Base-by-base conservation (phyloP, 2,329 filamentous ascomycete genomes). In the Cladobotryum mycophilum region DNA sequence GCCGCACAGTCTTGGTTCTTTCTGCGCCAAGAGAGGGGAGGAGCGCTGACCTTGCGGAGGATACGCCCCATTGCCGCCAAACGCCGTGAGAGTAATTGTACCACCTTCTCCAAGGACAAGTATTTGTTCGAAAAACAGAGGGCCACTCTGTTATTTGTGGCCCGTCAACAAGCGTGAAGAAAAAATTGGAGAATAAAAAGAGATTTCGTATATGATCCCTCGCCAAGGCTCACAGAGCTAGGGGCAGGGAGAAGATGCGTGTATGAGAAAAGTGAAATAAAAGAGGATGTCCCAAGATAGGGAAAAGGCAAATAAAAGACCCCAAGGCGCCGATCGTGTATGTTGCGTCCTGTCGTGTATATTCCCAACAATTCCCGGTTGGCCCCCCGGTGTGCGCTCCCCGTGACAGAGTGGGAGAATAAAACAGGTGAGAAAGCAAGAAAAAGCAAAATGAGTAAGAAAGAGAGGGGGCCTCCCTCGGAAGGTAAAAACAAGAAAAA, bases 301-400 rank as follows among this genome's bases (percentile, higher is more conserved):
- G 20, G 20, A 5, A 5, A 5, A 5, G 15, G 18, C 41, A 41
- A 47, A 40, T 12, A 8, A 48, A 40, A 17, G 25, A 13, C 18
- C 30, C 45, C 45, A 45, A 52, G 49, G 49, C 49, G 49, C 49
- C 45, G 44, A 17, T 52, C 45, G 41, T 52, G 49, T 52, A 48
- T 48, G 40, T 41, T 36, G 49, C 49, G 18, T 36, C 45, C 49
- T 48, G 45, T 40, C 17, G 40, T 9, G 15, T 42, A 35, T 52
- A 41, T n/a, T 45, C 48, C 36, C 37, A 20, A 20, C 37, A 20
- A 20, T 36, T 17, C 40, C 33, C 17, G 14, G 25, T 17, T 33
- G 14, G 30, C 34, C 22, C 17, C 25, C 30, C 17, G 20, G 20
- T 20, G 20, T 20, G 5, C 20, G 20, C 5, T 20, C 20, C 20